Base-by-base conservation (phyloP, 2,329 filamentous ascomycete genomes). In the Alternaria atra region DNA sequence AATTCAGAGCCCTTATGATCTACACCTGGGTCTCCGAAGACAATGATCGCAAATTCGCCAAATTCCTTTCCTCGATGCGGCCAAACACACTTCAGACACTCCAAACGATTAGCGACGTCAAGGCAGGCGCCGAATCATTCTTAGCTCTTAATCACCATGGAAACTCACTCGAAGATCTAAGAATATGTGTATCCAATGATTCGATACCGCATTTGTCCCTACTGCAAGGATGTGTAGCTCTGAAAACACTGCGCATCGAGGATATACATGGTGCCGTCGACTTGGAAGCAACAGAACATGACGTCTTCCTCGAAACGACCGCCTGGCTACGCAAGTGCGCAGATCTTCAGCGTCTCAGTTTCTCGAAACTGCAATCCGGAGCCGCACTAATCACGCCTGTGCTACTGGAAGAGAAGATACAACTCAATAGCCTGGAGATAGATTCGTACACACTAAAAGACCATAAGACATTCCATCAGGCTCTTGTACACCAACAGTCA, bases 1-100 rank as follows among this genome's bases (percentile, higher is more conserved):
- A 84, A 8, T 90, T 93, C 67, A 82, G 83, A 43, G 83, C 85
- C 39, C 76, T 93, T 23, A 85, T 82, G 27, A 86, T 90, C 56
- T 89, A 84, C 63, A 80, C 74, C 42, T 86, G 83, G 83, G 79
- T 69, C 52, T 78, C 79, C 27, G 70, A 76, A 0, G 81, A 84
- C n/a, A 82, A 84, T 6, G 89, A 91, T 61, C 77, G 83, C 29
- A 81, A 86, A 40, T 80, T 90, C 51, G 84, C 87, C 1, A 78
- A 80, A 2, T 90, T 91, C 68, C 81, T 92, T 47, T 78, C 78
- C 25, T 80, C 81, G 1, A 80, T 92, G 50, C 82, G 78, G 17
- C 81, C 84, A 2, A 84, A 91, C 63, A 86, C 83, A 1, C 77
- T 92, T 10, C 81, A 82, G 57, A 83, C 82, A 20, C 88, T 92